Evolutionary conservation across 2,329 filamentous ascomycete genomes (phyloP), one percentile per base, ranked within the genome.

Genomic region (Sporothrix euskadiensis): DNA sequence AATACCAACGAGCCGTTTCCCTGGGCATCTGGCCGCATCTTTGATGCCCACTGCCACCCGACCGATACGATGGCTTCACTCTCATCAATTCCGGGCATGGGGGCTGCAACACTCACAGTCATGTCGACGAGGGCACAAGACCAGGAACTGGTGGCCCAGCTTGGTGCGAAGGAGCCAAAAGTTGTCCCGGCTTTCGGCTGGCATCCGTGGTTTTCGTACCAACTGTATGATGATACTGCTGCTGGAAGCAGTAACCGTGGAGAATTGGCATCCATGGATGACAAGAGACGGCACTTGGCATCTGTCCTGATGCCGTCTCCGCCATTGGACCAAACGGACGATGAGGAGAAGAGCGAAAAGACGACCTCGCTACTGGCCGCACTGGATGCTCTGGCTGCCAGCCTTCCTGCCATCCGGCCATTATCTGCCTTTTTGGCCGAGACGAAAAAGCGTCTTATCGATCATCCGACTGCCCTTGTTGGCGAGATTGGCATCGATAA

Each of bases 131-230:
- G 92, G 72, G 85, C 85, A 0, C 87, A 94, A 79, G 93, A 96
- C 80, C 93, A 95, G 81, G 83, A 89, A 12, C 88, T 95, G 49
- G 92, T 95, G 19, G 85, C 86, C 52, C 80, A 87, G 54, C 85
- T 91, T 39, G 90, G 91, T 41, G 82, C 84, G 4, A 78, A 83
- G 12, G 70, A 63, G n/a, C 26, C 16, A 77, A 80, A 78, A 22
- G 76, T 85, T 70, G 78, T 95, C 3, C 91, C 93, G 0, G 89
- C 90, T n/a, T 95, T 94, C 81, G 93, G 93, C 26, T 94, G 92
- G 92, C 93, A 96, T 79, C 93, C 93, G 0, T 96, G 93, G 93
- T 95, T 94, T 81, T 91, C 92, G 0, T 85, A 95, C 80, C 90
- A 93, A 76, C 86, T 96, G 78, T 93, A 90, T 78, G 87, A 90